Conservation (phyloP, 371 early-diverging fungal genomes). For the Actinomucor elegans region DNA sequence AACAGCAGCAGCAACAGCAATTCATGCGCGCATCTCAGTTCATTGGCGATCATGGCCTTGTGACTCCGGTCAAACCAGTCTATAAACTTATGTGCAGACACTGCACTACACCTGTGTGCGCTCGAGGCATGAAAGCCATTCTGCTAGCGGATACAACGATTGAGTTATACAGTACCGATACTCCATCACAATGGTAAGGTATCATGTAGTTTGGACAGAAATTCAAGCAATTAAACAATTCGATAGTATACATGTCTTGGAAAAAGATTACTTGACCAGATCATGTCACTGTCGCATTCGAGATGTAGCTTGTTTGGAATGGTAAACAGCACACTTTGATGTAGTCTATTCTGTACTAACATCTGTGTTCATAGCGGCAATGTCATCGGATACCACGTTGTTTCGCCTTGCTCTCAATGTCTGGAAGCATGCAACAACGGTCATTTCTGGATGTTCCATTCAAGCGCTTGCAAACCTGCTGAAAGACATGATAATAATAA, state of each 20-base stretch:
- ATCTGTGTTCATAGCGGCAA: slow-evolving; percentile 67
- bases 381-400: slow-evolving; percentile 94
- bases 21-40: background rate
- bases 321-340: slow-evolving; percentile 61
- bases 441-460: slow-evolving; percentile 98
- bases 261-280: slow-evolving; percentile 88
- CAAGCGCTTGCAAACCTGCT: slow-evolving; percentile 68
- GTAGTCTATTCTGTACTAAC: background rate
- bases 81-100: slow-evolving; percentile 40
- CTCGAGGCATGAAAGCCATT: slow-evolving; percentile 88
- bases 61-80: slow-evolving; percentile 36
- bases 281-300: slow-evolving; percentile 92
- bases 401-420: slow-evolving; percentile 92
- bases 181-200: slow-evolving; percentile 76
- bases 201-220: background rate
- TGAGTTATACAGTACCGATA: slow-evolving; percentile 85
- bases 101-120: slow-evolving; percentile 57
- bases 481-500: slow-evolving; percentile 49
- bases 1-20: slow-evolving; percentile 6
- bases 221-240: background rate
- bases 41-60: slow-evolving; percentile 2
- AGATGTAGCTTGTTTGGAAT: slow-evolving; percentile 92
- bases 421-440: slow-evolving; percentile 93
- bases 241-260: slow-evolving; percentile 81
- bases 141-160: slow-evolving; percentile 87